These are phyloP conservation scores for Termitomyces sp. DNA, from an alignment of 768 basidiomycete species.

Conservation along the genomic window DNA sequence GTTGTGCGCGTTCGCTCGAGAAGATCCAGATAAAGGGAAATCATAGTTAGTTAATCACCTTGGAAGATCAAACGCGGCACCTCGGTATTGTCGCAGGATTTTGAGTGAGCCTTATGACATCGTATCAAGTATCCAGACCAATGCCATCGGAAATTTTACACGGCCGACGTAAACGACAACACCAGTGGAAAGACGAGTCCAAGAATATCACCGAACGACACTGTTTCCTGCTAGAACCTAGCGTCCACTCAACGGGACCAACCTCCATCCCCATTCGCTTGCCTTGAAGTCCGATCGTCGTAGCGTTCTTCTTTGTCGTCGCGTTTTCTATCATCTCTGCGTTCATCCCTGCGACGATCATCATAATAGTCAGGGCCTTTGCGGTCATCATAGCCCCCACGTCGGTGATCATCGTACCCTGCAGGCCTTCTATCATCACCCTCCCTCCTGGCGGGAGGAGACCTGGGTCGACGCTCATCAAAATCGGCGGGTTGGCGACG, in stretches of 20 bases:
- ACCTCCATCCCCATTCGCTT: constrained; percentile 72
- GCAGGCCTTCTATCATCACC: constrained; percentile 82
- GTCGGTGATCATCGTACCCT: constrained; percentile 89
- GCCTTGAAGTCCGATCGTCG: constrained; percentile 70
- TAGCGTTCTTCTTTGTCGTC: constrained; percentile 80
- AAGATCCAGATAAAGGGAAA: neutral
- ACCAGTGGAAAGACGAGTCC: constrained; percentile 41
- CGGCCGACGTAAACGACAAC: constrained; percentile 50
- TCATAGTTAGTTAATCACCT: constrained; percentile 2
- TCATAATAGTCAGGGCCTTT: constrained; percentile 81
- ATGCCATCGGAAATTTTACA: constrained; percentile 39
- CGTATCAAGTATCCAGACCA: constrained; percentile 35
- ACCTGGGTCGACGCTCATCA: constrained; percentile 78
- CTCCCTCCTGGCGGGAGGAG: constrained; percentile 76
- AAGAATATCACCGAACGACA: constrained; percentile 35
- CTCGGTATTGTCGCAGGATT: neutral
- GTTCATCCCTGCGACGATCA: constrained; percentile 85
- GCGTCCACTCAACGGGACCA: constrained; percentile 62
- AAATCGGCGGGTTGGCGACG: constrained; percentile 52
- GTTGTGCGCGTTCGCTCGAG: neutral
- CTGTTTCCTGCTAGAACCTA: constrained; percentile 28
- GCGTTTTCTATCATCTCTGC: constrained; percentile 74
- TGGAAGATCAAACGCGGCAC: neutral
- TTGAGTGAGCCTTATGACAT: constrained; percentile 23
- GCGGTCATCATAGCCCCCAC: constrained; percentile 79